Evolutionary conservation across 306 rosid genomes (phyloP).

Genomic region (Fragaria nilgerrensis): DNA sequence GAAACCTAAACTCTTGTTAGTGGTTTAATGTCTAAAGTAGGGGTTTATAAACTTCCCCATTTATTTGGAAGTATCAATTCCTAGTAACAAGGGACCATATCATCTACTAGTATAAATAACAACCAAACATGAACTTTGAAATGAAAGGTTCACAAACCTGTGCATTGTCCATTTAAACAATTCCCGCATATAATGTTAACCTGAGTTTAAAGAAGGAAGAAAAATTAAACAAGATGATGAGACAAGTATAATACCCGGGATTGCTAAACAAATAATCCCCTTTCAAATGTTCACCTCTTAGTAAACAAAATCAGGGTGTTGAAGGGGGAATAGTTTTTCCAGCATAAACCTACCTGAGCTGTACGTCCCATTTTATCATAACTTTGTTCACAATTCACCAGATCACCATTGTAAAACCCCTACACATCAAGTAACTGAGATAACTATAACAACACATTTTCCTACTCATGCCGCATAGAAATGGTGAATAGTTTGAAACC

Average conservation of each 20-base stretch:
- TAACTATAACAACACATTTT: not conserved
- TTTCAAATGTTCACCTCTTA: slow-evolving; percentile 8
- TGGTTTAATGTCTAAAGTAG: not conserved
- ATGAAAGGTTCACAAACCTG: slow-evolving; percentile 52
- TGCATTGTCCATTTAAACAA: slow-evolving; percentile 72
- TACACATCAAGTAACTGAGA: slow-evolving; percentile 33
- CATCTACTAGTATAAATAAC: not conserved
- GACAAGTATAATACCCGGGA: slow-evolving; percentile 20
- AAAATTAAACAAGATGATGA: slow-evolving; percentile 3
- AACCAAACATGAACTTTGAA: not conserved
- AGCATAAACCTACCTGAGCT: slow-evolving; percentile 66
- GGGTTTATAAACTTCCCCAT: not conserved
- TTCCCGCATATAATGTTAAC: slow-evolving; percentile 80
- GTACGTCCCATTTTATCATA: slow-evolving; percentile 89
- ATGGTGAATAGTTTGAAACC: not conserved
- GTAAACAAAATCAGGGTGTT: not conserved
- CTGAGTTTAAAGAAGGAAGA: slow-evolving; percentile 53
- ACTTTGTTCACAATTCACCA: slow-evolving; percentile 66
- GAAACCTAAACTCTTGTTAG: not conserved
- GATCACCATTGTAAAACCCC: slow-evolving; percentile 86
- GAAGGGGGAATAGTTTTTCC: slow-evolving; percentile 11
- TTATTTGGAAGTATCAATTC: too few relatives aligned
- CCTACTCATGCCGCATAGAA: not conserved
- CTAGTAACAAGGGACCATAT: too few relatives aligned
- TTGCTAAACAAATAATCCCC: slow-evolving; percentile 4